A percentile compares a stretch with the other conserved stretches of the same genome.
These are phyloP conservation scores for Coemansia sp. DNA, from an alignment of 192 early-diverging fungal genomes.

Conservation along the genomic window DNA sequence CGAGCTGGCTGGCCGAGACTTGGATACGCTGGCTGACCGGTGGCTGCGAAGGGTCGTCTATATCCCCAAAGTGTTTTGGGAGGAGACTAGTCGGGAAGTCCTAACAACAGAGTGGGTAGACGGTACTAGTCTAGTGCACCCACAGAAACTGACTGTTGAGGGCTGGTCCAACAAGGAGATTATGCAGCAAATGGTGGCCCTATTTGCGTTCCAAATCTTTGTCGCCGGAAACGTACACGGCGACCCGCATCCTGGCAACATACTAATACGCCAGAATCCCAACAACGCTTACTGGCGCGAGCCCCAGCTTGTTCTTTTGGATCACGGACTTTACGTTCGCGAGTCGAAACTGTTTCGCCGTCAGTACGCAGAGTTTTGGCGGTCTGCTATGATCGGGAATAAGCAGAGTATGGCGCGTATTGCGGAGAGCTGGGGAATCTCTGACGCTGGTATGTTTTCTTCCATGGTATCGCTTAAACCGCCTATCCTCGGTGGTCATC, in stretches of 20 bases:
- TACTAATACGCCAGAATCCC: slow-evolving; percentile 75
- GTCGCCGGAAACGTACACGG: slow-evolving; percentile 84
- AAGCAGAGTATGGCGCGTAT: slow-evolving; percentile 63
- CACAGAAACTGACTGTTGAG: slow-evolving; percentile 27
- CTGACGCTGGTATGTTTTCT: slow-evolving; percentile 44
- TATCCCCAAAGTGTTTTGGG: slow-evolving; percentile 78
- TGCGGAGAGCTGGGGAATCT: slow-evolving; percentile 68
- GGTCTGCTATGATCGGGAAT: slow-evolving; percentile 76
- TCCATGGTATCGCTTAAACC: slow-evolving; percentile 51
- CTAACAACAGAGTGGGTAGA: slow-evolving; percentile 92
- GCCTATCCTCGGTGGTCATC: slow-evolving; percentile 11
- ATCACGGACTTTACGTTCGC: slow-evolving; percentile 91
- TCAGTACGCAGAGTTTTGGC: slow-evolving; percentile 87
- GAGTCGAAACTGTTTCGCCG: slow-evolving; percentile 67
- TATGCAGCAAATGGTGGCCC: slow-evolving; percentile 73
- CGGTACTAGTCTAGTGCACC: slow-evolving; percentile 71
- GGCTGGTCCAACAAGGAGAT: slow-evolving; percentile 51
- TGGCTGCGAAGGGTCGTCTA: slow-evolving; percentile 60
- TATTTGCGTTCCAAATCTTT: slow-evolving; percentile 89
- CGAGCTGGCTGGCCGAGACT: slow-evolving; percentile 59
- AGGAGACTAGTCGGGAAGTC: slow-evolving; percentile 67
- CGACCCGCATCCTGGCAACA: slow-evolving; percentile 85
- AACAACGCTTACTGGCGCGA: slow-evolving; percentile 21
- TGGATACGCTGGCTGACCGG: slow-evolving; percentile 55
- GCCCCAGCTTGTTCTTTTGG: slow-evolving; percentile 79